A percentile compares a stretch with the other conserved stretches of the same genome.
Conservation (phyloP, 805 yeast species). For the Saturnispora mendoncae region DNA sequence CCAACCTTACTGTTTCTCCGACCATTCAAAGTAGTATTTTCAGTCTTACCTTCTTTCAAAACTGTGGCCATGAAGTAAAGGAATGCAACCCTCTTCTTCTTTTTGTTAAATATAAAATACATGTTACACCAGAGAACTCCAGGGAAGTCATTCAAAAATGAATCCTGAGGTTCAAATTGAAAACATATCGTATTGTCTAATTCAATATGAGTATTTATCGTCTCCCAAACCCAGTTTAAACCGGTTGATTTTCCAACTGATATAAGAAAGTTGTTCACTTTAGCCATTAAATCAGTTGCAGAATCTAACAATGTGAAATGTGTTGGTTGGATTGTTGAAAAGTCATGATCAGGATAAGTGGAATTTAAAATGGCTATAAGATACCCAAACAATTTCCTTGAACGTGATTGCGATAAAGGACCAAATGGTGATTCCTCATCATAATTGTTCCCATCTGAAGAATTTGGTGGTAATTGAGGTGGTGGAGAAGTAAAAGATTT, state of each 20-base stretch:
- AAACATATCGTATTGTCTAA: constrained; percentile 53
- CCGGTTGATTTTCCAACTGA: constrained; percentile 53
- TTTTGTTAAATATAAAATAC: constrained; percentile 89
- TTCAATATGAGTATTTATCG: constrained; percentile 75
- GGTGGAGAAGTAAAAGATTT: constrained; percentile 26
- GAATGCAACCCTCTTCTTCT: constrained; percentile 85
- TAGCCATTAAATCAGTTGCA: constrained; percentile 41
- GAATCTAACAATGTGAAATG: constrained; percentile 55
- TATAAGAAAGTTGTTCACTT: constrained; percentile 69
- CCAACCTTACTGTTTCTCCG: constrained; percentile 29
- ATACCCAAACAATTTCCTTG: constrained; percentile 84
- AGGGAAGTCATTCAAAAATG: constrained; percentile 55
- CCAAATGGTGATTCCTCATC: constrained; percentile 65
- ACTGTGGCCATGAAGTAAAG: constrained; percentile 53
- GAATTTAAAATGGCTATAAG: constrained; percentile 84
- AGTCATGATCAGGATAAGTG: constrained; percentile 94
- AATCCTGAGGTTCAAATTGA: constrained; percentile 54
- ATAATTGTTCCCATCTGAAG: constrained; percentile 3
- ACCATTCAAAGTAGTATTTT: constrained; percentile 3
- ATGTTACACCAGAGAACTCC: constrained; percentile 65
- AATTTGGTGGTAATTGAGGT: constrained; percentile 21
- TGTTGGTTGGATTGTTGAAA: constrained; percentile 73
- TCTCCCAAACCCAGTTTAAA: constrained; percentile 72
- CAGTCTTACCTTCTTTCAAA: constrained; percentile 11
- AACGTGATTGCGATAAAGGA: constrained; percentile 75